Percentiles rank a stretch among this genome's conserved stretches.
These are phyloP conservation scores for Ophiognomonia clavigignenti-juglandacearum DNA, from an alignment of 2,329 filamentous ascomycete genomes.

Conservation along the genomic window DNA sequence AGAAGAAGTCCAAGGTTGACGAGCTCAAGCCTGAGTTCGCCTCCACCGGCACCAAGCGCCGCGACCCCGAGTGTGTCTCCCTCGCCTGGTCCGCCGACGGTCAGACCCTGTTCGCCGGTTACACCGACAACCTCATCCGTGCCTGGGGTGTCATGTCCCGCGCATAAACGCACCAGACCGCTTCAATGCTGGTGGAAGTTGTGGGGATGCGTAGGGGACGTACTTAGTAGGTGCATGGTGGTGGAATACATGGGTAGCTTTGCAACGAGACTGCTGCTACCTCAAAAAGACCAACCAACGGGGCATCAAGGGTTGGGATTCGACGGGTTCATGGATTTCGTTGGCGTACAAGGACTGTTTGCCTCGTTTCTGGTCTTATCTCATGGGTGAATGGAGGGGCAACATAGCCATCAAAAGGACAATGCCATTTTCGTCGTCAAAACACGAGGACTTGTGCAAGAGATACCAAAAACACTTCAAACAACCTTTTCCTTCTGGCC, in stretches of 20 bases:
- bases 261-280: constrained; percentile 13
- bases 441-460: constrained; percentile 10
- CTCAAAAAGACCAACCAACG: constrained; percentile 12
- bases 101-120: constrained; percentile 98
- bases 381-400: constrained; percentile 24
- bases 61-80: constrained; percentile 95
- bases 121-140: constrained; percentile 99
- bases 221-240: constrained; percentile 13
- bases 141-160: constrained; percentile 97
- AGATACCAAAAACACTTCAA: no score
- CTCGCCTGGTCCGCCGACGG: constrained; percentile 98
- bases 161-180: constrained; percentile 50
- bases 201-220: constrained; percentile 3
- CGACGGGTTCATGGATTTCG: constrained; percentile 26
- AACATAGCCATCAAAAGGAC: constrained; percentile 17
- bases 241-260: constrained; percentile 15
- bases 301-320: constrained; percentile 11
- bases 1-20: constrained; percentile 99
- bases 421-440: constrained; percentile 13
- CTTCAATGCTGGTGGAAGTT: constrained; percentile 3
- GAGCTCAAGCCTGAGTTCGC: constrained; percentile 99
- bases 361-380: constrained; percentile 28
- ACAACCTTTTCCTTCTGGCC: no score
- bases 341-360: constrained; percentile 29
- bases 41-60: constrained; percentile 84